Percentiles rank a stretch among this genome's conserved stretches.
Conservation (phyloP, 2,329 filamentous ascomycete species). For the Diatrype stigma region DNA sequence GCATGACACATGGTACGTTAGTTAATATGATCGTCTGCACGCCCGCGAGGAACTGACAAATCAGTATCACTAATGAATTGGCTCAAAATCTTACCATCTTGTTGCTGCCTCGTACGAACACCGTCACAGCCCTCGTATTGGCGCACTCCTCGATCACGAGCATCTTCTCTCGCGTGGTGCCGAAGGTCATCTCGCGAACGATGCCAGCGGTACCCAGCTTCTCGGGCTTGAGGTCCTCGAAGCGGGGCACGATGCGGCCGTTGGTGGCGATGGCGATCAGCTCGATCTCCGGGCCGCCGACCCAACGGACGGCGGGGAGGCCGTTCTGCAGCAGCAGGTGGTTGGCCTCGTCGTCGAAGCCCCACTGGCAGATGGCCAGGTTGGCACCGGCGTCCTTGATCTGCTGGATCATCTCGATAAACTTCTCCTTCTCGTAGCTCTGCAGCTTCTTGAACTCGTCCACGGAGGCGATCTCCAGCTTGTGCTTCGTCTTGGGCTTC, state of each 20-base stretch:
- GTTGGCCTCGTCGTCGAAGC: constrained; percentile 98
- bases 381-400: constrained; percentile 98
- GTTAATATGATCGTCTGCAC: constrained; percentile 8
- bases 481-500: constrained; percentile 99
- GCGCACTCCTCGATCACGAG: constrained; percentile 98
- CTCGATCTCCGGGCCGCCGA: constrained; percentile 96
- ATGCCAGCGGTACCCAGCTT: constrained; percentile 89
- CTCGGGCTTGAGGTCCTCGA: constrained; percentile 86
- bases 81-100: constrained; percentile 73
- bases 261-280: constrained; percentile 98
- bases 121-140: constrained; percentile 92
- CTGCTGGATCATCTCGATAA: constrained; percentile 96
- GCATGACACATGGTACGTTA: too few relatives aligned
- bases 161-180: constrained; percentile 99
- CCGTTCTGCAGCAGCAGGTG: constrained; percentile 94
- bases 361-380: constrained; percentile 98
- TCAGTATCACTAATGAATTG: neutral
- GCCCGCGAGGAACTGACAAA: too few relatives aligned
- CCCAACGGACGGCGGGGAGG: constrained; percentile 94
- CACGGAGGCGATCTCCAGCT: constrained; percentile 93
- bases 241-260: constrained; percentile 92
- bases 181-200: constrained; percentile 93
- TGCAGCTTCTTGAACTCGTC: constrained; percentile 99
- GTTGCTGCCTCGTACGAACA: constrained; percentile 96
- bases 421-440: constrained; percentile 92